Conservation (phyloP, 73 alveolate species). For the Effrenium voratum region DNA sequence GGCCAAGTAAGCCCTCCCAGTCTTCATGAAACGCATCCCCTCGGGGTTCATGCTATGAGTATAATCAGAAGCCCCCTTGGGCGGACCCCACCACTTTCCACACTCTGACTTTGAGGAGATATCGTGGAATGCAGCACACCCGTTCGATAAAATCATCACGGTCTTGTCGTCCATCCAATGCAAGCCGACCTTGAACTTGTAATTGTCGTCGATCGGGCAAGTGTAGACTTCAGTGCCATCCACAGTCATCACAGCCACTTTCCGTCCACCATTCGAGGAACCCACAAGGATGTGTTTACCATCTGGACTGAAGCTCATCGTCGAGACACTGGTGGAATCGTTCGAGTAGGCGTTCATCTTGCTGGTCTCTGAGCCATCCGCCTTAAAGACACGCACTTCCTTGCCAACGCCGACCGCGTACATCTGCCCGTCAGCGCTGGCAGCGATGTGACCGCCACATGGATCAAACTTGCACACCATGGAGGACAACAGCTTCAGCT, state of each 20-base stretch:
- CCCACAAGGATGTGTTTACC: not conserved
- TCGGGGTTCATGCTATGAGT: not conserved
- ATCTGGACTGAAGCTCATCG: not conserved
- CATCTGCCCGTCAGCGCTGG: constrained; percentile 18
- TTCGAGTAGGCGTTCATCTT: not conserved
- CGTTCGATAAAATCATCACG: not conserved
- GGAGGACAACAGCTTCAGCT: not conserved
- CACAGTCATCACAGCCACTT: not conserved
- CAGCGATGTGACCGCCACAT: not conserved
- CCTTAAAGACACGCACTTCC: not conserved
- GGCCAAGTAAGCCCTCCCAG: not conserved
- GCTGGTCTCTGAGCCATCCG: constrained; percentile 12
- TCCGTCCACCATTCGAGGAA: not conserved
- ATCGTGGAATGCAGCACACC: not conserved
- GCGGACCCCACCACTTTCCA: not conserved
- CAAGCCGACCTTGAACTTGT: not conserved
- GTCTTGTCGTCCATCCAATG: not conserved
- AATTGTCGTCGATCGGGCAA: not conserved
- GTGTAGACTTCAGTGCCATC: not conserved
- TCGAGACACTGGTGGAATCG: not conserved
- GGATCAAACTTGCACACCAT: not conserved
- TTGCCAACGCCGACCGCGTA: not conserved
- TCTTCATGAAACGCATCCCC: constrained; percentile 4
- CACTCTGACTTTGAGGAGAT: not conserved
- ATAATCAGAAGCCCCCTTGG: not conserved